Percentiles rank a stretch among this genome's conserved stretches.
Evolutionary conservation across 176 grass and related monocot genomes (phyloP).

Genomic region (Paspalum vaginatum): DNA sequence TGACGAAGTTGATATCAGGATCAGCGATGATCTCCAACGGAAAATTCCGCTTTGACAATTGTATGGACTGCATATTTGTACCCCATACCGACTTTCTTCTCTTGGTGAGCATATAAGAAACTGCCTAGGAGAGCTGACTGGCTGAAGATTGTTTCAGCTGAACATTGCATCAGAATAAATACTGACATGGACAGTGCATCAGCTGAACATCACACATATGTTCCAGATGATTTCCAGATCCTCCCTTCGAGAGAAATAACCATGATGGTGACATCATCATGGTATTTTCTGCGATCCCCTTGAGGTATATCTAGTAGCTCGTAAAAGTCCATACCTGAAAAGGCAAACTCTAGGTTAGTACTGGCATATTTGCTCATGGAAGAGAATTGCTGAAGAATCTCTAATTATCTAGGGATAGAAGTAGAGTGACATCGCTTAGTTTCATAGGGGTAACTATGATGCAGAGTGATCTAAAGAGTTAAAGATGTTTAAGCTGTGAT

Average conservation of each 20-base stretch:
- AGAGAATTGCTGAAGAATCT: not conserved
- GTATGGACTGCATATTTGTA: conserved; percentile 22
- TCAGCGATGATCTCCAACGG: conserved; percentile 35
- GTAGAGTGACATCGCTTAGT: not conserved
- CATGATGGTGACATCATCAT: conserved; percentile 95
- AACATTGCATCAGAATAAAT: conserved; percentile 40
- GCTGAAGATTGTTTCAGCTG: conserved; percentile 34
- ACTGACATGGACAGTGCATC: conserved; percentile 16
- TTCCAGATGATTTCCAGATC: conserved; percentile 92
- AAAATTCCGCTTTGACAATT: conserved; percentile 30
- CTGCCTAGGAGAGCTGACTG: conserved; percentile 18
- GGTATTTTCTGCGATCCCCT: conserved; percentile 88
- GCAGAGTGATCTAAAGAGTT: not conserved
- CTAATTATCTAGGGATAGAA: not conserved
- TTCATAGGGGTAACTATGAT: not conserved
- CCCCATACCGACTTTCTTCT: conserved; percentile 16
- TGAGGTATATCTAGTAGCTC: conserved; percentile 94
- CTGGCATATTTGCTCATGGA: not conserved
- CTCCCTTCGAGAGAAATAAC: conserved; percentile 92
- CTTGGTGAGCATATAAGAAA: conserved; percentile 29
- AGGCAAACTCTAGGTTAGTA: conserved; percentile 27
- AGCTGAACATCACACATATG: conserved; percentile 58
- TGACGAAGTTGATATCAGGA: conserved; percentile 37
- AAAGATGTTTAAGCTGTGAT: not conserved
- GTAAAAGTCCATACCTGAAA: conserved; percentile 79